Base-by-base conservation (phyloP, 305 asterid species). In the Rubia tinctorum region DNA sequence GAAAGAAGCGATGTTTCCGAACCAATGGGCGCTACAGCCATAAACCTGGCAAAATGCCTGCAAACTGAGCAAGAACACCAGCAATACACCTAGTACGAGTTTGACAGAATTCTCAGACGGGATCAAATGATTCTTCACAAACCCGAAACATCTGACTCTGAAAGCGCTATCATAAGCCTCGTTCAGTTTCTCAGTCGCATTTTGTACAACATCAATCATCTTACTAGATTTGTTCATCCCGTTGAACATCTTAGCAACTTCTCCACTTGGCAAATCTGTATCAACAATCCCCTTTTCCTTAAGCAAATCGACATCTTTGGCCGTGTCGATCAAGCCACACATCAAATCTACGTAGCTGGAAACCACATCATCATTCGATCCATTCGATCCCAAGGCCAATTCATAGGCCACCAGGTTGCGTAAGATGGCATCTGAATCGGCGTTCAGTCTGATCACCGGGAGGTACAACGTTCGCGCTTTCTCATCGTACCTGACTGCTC, bases 361-460 rank as follows among this genome's bases (percentile, higher is more conserved):
- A 34, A 75, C 61, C 14, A 39, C 63, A 0, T 17, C 4, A 15
- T 20, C 15, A 6, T 62, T 68, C 8, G 79, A 75, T 13, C 59
- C 55, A 6, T 62, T 68, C 8, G 79, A 75, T 13, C 59, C 55
- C 2, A 70, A 13, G 9, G 77, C 78, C 8, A 56, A 80, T 70
- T 83, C 86, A 4, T 69, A 83, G 39, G 86, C 84, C 58, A 83
- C 77, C 49, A 80, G 18, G 45, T 78, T 83, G 25, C 83, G 75
- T 60, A 83, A 55, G 7, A 80, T 47, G 12, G 47, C 53, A 42
- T 80, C 82, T 0, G 83, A 75, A 7, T 73, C 51, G n/a, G 47
- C 34, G 1, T 23, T 73, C 47, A 83, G 8, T n/a, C 11, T 83
- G 34, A 83, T 73, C 6, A 8, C 18, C 7, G 84, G 84, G 18